phyloP scores from a whole-genome alignment of 306 rosid genomes.

The Begonia fuchsioides region DNA sequence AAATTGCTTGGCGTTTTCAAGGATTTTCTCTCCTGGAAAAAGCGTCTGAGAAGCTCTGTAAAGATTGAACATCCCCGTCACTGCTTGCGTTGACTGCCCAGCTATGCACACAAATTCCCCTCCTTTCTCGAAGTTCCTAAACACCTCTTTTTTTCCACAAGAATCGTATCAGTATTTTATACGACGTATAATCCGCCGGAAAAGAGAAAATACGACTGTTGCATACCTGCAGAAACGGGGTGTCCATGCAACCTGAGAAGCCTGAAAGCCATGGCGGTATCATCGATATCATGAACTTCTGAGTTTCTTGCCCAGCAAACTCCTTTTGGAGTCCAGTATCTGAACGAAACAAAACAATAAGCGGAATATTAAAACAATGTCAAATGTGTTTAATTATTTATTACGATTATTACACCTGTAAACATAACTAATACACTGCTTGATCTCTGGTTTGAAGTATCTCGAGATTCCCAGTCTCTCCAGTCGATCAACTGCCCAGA shows the following conservation, averaged over 20 bases:
- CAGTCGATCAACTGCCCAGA: conserved; percentile 74
- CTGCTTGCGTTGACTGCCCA: conserved; percentile 64
- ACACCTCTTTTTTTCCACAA: conserved; percentile 38
- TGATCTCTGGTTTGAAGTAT: conserved; percentile 41
- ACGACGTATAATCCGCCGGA: no score
- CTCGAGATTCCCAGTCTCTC: conserved; percentile 72
- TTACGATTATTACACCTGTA: conserved; percentile 24
- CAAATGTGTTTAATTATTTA: background rate
- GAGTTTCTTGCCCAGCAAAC: conserved; percentile 83
- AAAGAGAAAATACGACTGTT: no score
- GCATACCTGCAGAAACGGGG: conserved; percentile 45
- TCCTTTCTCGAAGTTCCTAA: conserved; percentile 52
- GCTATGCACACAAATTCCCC: conserved; percentile 61
- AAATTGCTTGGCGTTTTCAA: conserved; percentile 46
- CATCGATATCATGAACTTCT: conserved; percentile 60
- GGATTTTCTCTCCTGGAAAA: conserved; percentile 60
- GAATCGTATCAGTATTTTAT: no score
- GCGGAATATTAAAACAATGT: background rate
- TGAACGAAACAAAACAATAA: conserved; percentile 4
- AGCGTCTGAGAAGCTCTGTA: conserved; percentile 47
- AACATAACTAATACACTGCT: conserved; percentile 47
- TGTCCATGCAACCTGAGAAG: conserved; percentile 52
- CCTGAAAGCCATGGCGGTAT: conserved; percentile 83
- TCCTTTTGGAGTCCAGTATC: conserved; percentile 68
- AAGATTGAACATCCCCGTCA: conserved; percentile 77